Evolutionary conservation across 805 yeast species (phyloP).

Genomic region (Schizosaccharomyces japonicus): DNA sequence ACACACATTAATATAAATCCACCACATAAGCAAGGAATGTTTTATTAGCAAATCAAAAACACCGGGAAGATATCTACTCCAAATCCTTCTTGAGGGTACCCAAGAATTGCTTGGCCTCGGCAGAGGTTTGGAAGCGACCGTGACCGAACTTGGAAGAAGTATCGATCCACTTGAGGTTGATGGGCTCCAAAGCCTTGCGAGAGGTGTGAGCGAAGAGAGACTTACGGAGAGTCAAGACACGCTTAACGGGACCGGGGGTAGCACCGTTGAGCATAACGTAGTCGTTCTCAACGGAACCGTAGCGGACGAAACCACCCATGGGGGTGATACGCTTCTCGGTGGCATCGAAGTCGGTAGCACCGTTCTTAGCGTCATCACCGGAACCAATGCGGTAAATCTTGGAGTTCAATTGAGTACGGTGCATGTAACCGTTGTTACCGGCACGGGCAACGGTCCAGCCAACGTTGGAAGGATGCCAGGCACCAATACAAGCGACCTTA

Average conservation of each 20-base stretch:
- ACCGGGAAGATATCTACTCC: not conserved
- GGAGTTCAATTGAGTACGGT: conserved; percentile 99
- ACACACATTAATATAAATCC: no score
- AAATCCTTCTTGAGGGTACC: conserved; percentile 68
- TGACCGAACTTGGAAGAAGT: conserved; percentile 99
- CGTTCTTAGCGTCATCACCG: conserved; percentile 83
- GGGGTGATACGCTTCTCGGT: conserved; percentile 99
- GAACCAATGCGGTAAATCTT: conserved; percentile 98
- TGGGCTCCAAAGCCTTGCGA: conserved; percentile 92
- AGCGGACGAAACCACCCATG: conserved; percentile 99
- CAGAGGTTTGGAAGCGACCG: conserved; percentile 99
- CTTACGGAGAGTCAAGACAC: conserved; percentile 97
- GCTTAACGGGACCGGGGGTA: conserved; percentile 99
- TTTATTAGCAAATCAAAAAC: not conserved
- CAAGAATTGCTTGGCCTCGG: conserved; percentile 98
- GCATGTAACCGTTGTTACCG: conserved; percentile 99
- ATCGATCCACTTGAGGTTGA: conserved; percentile 96
- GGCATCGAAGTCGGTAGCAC: conserved; percentile 95
- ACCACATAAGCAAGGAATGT: no score
- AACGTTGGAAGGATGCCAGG: conserved; percentile 99
- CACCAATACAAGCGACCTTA: conserved; percentile 99
- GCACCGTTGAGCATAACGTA: conserved; percentile 95
- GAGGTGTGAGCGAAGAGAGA: conserved; percentile 92
- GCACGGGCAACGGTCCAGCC: conserved; percentile 99
- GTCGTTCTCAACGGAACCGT: conserved; percentile 95